Evolutionary conservation across 257 asterid species (phyloP), one percentile per base, ranked within the genome.

Genomic region (Phtheirospermum japonicum): DNA sequence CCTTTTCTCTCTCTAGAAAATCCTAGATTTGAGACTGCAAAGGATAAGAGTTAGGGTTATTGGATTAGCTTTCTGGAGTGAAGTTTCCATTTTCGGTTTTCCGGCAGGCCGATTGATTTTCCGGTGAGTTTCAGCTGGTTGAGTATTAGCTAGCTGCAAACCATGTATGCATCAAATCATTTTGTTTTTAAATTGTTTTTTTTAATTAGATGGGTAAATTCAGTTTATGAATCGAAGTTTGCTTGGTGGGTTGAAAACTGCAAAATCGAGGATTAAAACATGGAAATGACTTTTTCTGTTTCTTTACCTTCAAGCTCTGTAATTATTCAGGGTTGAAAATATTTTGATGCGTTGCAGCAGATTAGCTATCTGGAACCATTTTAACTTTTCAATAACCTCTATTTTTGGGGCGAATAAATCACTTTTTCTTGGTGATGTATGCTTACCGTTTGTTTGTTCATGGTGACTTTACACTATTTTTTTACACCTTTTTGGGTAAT

Each of bases 51-150:
- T 64, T 78, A 68, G 75, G 80, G 83, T 70, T 72, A 6, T 19
- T 53, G 57, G 60, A 50, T 26, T 19, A 13, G 45, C 56, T 37
- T 63, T n/a, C 49, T 6, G 23, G 30, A 18, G 34, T 30, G 20
- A 55, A 16, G 64, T 16, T 36, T 59, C 26, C 48, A 32, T 50
- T 52, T 48, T 7, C 23, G 72, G 63, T 32, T 57, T 72, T 63
- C 65, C 65, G 64, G 77, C 51, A 71, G 51, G 40, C 57, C 48
- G 36, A 7, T 36, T 58, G 60, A 46, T 43, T 74, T 74, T 73
- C 62, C 55, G 82, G 85, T 67, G 80, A 77, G 80, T 77, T 77
- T 62, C 23, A 36, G 50, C 20, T 57, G 57, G 14, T 19, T 18
- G 63, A 59, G 65, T 55, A 4, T 37, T 53, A 42, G 39, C 53